phyloP scores from a whole-genome alignment of 352 stramenopile genomes.

The Phytophthora meadii region DNA sequence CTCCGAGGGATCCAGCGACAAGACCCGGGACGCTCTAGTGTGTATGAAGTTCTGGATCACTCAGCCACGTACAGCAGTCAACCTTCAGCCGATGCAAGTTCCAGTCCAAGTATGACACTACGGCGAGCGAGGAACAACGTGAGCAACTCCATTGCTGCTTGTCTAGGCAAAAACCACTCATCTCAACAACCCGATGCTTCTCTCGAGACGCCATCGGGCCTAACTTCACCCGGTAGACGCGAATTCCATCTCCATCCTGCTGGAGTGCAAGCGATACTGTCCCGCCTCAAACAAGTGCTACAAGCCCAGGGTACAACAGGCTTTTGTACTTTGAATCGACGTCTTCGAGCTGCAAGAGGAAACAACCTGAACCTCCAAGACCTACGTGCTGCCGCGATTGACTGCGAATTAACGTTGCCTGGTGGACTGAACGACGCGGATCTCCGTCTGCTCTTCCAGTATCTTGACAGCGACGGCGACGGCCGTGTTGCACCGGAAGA shows the following conservation, averaged over 20 bases:
- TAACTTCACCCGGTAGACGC: slow-evolving; percentile 26
- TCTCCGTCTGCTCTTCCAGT: slow-evolving; percentile 76
- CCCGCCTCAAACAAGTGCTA: slow-evolving; percentile 52
- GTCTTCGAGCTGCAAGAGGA: slow-evolving; percentile 30
- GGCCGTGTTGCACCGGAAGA: slow-evolving; percentile 86
- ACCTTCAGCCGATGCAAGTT: slow-evolving; percentile 6
- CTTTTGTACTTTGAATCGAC: slow-evolving; percentile 78
- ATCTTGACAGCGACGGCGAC: slow-evolving; percentile 84
- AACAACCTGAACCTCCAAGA: slow-evolving; percentile 79
- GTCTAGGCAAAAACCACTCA: slow-evolving; percentile 39
- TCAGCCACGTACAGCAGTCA: slow-evolving; percentile 28
- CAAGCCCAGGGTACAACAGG: slow-evolving; percentile 69
- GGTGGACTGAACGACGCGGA: slow-evolving; percentile 57
- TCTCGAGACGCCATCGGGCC: slow-evolving; percentile 7
- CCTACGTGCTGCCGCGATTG: slow-evolving; percentile 72
- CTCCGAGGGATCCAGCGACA: slow-evolving; percentile 29
- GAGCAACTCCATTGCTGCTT: slow-evolving; percentile 61
- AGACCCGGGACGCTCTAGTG: slow-evolving; percentile 35
- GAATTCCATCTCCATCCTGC: slow-evolving; percentile 46
- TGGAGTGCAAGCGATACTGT: slow-evolving; percentile 68
- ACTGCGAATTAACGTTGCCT: slow-evolving; percentile 54
- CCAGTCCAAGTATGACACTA: slow-evolving; percentile 33
- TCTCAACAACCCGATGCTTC: slow-evolving; percentile 5
- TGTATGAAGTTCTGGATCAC: slow-evolving; percentile 73
- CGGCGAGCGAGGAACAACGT: slow-evolving; percentile 53